Evolutionary conservation across 1,139 yeast genomes (phyloP), one percentile per base, ranked within the genome.

Genomic region (Candida sanyaensis): DNA sequence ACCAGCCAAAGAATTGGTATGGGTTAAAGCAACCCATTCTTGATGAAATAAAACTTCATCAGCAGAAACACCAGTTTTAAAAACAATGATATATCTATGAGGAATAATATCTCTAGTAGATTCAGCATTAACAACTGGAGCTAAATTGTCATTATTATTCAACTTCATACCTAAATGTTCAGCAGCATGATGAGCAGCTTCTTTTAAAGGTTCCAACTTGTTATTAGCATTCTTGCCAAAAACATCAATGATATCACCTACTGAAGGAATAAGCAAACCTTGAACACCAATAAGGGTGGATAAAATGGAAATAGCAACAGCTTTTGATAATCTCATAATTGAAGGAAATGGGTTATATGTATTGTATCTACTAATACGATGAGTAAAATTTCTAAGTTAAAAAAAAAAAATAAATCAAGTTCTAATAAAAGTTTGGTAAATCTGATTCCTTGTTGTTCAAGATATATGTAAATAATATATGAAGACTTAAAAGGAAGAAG

Each of bases 71-170:
- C 74, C 80, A 44, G 81, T 80, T 75, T 88, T 89, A 71, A 89
- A 82, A 43, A 88, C 90, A 39, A 73, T 88, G 53, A 89, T 88
- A 72, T 88, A 91, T 63, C 87, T 84, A 73, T 88, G 82, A 44
- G 91, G 88, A 57, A 89, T 80, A 46, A 78, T 59, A 56, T 81
- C 79, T 50, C 77, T 71, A 51, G 73, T 73, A 5, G 54, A 50
- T 24, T 69, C 73, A 44, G 71, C 59, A 41, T 72, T 66, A 54
- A 76, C 55, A 42, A 80, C 56, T 28, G 83, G 81, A 28, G 75
- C 77, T 41, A 72, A 65, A n/a, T 63, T 61, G 11, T 63, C 61
- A 31, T 63, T 61, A 11, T 63, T 60, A 31, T 41, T 30, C 40
- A 52, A 50, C 29, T 45, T 21, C 43, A 52, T 49, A 28, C 55